Evolutionary conservation across 805 yeast species (phyloP).

Genomic region (Candida palmyrensis): DNA sequence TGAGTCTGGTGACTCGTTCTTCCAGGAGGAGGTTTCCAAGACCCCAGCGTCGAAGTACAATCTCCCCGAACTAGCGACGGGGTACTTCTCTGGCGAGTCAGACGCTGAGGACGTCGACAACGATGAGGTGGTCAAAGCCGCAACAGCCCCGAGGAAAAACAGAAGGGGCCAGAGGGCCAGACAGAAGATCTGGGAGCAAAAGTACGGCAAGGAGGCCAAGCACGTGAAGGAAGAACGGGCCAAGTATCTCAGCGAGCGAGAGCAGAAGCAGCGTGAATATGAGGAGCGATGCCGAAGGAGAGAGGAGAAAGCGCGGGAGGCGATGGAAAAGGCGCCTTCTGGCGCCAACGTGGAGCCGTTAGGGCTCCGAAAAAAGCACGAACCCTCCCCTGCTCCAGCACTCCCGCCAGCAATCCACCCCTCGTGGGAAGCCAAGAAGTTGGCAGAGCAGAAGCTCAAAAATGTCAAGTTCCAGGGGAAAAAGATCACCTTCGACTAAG

Average conservation of each 20-base stretch:
- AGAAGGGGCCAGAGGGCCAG: slow-evolving; percentile 97
- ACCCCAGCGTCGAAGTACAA: slow-evolving; percentile 22
- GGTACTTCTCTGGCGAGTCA: slow-evolving; percentile 82
- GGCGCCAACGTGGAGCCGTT: slow-evolving; percentile 38
- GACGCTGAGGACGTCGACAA: slow-evolving; percentile 42
- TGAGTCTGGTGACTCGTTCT: slow-evolving; percentile 36
- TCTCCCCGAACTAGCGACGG: slow-evolving; percentile 70
- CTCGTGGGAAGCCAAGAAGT: slow-evolving; percentile 93
- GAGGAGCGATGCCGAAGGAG: slow-evolving; percentile 72
- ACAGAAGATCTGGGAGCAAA: slow-evolving; percentile 92
- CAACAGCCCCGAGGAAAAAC: slow-evolving; percentile 64
- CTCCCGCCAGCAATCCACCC: slow-evolving; percentile 83
- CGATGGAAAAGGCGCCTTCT: slow-evolving; percentile 23
- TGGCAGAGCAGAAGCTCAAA: slow-evolving; percentile 61
- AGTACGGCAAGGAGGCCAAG: slow-evolving; percentile 78
- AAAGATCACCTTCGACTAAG: slow-evolving; percentile 66
- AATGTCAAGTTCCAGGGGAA: slow-evolving; percentile 76
- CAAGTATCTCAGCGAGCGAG: slow-evolving; percentile 49
- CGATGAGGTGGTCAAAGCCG: slow-evolving; percentile 47
- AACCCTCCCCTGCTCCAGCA: slow-evolving; percentile 5
- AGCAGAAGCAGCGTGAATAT: slow-evolving; percentile 55
- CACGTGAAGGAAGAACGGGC: slow-evolving; percentile 70
- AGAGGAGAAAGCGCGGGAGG: slow-evolving; percentile 42
- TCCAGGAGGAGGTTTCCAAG: slow-evolving; percentile 20
- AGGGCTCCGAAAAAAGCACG: slow-evolving; percentile 25